Base-by-base conservation (phyloP, 129 eudicot genomes). In the Tanacetum coccineum region DNA sequence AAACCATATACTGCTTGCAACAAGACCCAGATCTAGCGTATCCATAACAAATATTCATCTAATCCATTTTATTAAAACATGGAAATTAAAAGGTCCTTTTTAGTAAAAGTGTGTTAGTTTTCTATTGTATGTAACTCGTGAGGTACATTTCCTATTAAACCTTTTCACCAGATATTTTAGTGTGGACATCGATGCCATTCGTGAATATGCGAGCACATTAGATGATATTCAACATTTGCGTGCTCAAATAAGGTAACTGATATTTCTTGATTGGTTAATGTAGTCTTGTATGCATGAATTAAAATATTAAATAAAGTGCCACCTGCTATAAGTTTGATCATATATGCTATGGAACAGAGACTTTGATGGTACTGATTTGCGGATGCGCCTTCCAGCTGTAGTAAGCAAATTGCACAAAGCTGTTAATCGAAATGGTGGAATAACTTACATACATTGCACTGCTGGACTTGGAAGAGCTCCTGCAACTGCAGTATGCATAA, bases 401-500 rank as follows among this genome's bases (percentile, higher is more conserved):
- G 87, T 93, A 63, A 86, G 98, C 78, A 88, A 67, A 82, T 74
- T 93, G 72, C 81, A 86, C 71, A 86, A 93, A 78, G 92, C 96
- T 49, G 72, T 93, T 59, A 86, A 81, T 62, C 78, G 71, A 48
- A 93, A 93, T 59, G 95, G 98, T 58, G 95, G 98, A 48, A 85
- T 93, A 56, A 74, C 98, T 36, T 93, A 88, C 65, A 84, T 93
- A 78, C 98, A 88, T 65, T 93, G 98, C 65, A 93, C 98, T 14
- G 96, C 98, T 80, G 96, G 98, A 68, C 88, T 93, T 44, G 98
- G 98, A 72, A 79, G 98, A 84, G 98, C 98, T 74, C 98, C 98
- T 66, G 95, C 98, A 69, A 81, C 84, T 74, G 98, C 98, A 68
- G 96, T 89, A 83, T 52, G 80, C 64, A 59, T 19, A 39, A 21